Percentiles rank a stretch among this genome's conserved stretches.
These are phyloP conservation scores for Trichopus zeylanicus DNA, from an alignment of 116 monocot species.

Conservation along the genomic window DNA sequence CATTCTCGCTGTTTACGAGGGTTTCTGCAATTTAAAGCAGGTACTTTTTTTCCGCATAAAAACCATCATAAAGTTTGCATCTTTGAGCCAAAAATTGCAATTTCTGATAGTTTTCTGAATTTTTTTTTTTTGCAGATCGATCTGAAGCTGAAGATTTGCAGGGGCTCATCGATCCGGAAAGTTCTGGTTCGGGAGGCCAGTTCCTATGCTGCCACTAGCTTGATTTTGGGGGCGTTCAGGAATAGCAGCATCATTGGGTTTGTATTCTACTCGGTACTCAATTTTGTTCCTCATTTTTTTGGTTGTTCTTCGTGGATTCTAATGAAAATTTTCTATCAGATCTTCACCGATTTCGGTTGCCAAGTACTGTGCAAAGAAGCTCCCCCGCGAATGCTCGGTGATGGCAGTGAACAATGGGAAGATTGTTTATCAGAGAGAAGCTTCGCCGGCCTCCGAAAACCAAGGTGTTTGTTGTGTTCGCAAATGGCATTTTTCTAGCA, in stretches of 20 bases:
- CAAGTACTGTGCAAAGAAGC: slow-evolving; percentile 61
- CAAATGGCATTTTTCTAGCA: not conserved
- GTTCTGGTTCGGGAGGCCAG: slow-evolving; percentile 34
- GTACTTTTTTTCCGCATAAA: slow-evolving; percentile 14
- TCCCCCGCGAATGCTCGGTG: slow-evolving; percentile 44
- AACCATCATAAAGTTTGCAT: not conserved
- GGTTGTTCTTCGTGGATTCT: not conserved
- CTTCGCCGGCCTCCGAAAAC: not conserved
- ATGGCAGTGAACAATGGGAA: slow-evolving; percentile 73
- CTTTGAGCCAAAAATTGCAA: not conserved
- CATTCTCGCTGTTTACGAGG: slow-evolving; percentile 78
- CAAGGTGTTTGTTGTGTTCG: not conserved
- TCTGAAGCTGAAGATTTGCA: slow-evolving; percentile 52
- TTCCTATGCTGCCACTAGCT: slow-evolving; percentile 20
- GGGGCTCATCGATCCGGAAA: slow-evolving; percentile 43
- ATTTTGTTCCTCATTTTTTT: too few relatives aligned
- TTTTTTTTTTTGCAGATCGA: slow-evolving; percentile 25
- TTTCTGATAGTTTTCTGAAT: not conserved
- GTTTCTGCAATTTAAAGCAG: slow-evolving; percentile 94
- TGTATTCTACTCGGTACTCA: too few relatives aligned
- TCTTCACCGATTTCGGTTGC: slow-evolving; percentile 43
- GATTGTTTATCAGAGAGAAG: slow-evolving; percentile 51
- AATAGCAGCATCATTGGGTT: slow-evolving; percentile 29
- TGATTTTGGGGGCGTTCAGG: slow-evolving; percentile 43
- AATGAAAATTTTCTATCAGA: slow-evolving; percentile 13